Base-by-base conservation (phyloP, 2,329 filamentous ascomycete species). In the Colletotrichum eremochloae region DNA sequence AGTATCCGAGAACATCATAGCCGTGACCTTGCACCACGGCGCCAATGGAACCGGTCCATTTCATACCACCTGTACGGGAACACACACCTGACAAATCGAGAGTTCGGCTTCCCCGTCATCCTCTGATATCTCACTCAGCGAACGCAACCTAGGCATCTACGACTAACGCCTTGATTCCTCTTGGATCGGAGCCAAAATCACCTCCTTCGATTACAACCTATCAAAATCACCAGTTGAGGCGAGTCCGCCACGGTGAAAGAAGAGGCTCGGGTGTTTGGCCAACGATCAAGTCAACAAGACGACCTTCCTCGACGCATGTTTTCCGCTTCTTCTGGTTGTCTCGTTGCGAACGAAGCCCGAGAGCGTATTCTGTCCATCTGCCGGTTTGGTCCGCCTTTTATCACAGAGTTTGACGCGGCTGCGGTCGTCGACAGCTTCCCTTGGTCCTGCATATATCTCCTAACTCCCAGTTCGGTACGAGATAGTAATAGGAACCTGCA, bases 101-200 rank as follows among this genome's bases (percentile, higher is more conserved):
- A 78, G 8, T 77, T 80, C 56, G 71, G 71, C 2, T 73, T 71
- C 42, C 68, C 68, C 24, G 1, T 20, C 62, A 15, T 48, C 63
- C 1, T 62, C 29, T 2, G 68, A 65, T 3, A 38, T 74, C 20
- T 42, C 64, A 18, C n/a, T 38, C 2, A 5, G 7, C 29, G 55
- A 71, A 36, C 46, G 68, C 8, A 80, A 79, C 42, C 73, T 80
- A 11, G 76, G 78, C 5, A 36, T 79, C 0, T 73, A 78, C n/a
- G 77, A 80, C 56, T 76, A 80, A 38, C 76, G 80, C 6, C 74
- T 75, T 7, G 80, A 78, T 2, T 76, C 81, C 0, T 77, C 81
- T 15, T 82, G 79, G 79, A 31, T 81, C 9, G 76, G 77, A 1
- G 79, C 81, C 11, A 82, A 79, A 40, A 76, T 78, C 8, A 68